Base-by-base conservation (phyloP, 495 filamentous ascomycete genomes). In the Daldinia bambusicola region DNA sequence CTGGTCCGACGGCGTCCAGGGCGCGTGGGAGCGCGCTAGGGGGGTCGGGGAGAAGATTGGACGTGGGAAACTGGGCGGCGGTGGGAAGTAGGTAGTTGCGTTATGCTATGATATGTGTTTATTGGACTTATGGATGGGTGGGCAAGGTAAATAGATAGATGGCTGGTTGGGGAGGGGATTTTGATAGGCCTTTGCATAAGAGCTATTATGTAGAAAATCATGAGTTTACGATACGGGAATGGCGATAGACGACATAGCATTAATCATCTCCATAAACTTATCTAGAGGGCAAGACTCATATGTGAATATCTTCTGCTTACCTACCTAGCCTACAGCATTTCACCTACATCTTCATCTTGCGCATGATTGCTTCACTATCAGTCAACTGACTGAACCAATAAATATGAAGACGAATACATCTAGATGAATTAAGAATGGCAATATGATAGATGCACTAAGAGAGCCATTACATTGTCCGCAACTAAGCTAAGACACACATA, bases 1-100 rank as follows among this genome's bases (percentile, higher is more conserved):
- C 26, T 72, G 69, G 69, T 59, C 64, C 13, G 61, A 72, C 10
- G 63, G 55, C 31, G 14, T 68, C 9, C 50, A 51, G 40, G 40
- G 50, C 64, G 64, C 40, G 3, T 62, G 45, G 43, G 36, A 40
- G 7, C 32, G 20, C 26, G 20, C 41, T 6, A 37, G 37, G 13
- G 31, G 22, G 2, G 48, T 20, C 0, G 64, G 64, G 34, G 36
- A 56, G 16, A 72, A 57, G 45, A 38, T 50, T 18, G 13, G 1
- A 26, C 50, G 14, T 12, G 32, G 6, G 43, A 58, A 4, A 0
- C 12, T 10, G 57, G 56, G 16, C 20, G n/a, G 10, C 45, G 8
- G 32, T 50, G 22, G 31, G 12, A 6, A 32, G 12, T 53, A 6
- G 9, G 30, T 22, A 20, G 4, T 6, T 20, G 20, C 20, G 43